Evolutionary conservation across 2,329 filamentous ascomycete species (phyloP), one percentile per base, ranked within the genome.

Genomic region (Chalaropsis ovoidea): DNA sequence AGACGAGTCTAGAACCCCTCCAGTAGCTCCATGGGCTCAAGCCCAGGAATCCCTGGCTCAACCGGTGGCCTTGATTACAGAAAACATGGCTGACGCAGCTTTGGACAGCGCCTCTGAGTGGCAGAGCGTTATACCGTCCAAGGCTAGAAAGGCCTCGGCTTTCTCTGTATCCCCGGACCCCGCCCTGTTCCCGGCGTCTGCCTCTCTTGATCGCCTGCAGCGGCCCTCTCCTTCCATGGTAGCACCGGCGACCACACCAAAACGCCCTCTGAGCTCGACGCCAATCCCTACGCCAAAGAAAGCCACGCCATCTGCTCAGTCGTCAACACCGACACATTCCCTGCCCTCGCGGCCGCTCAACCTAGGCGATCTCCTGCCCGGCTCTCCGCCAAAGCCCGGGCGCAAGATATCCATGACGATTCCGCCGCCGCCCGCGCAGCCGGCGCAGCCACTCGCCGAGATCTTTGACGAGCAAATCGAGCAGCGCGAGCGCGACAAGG

Each of bases 391-490:
- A 22, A 86, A 84, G 65, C 77, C 82, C 0, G 87, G 89, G 65
- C 81, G 83, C 0, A 79, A 81, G 1, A 75, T 87, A 2, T 87
- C 89, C 2, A 77, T 91, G 13, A 65, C 42, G 3, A 62, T 67
- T 39, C 63, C 66, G 19, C 58, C 66, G 15, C 66, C 61, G 6
- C 66, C 66, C 13, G 56, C 63, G 5, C 49, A 41, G 22, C 66
- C 66, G 10, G 58, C 66, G 7, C 49, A 61, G 8, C 91, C 87
- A 42, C 87, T 99, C 77, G 84, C 86, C 17, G 90, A 96, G 70
- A 99, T 99, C 66, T 87, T 97, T 15, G 86, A 86, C 7, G 86
- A 95, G 72, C 91, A 99, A 75, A 85, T 87, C 73, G 63, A 67
- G 60, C 47, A 67, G 22, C 84, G 84, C 8, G 92, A 96, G 73